phyloP scores from a whole-genome alignment of 2,329 filamentous ascomycete species.

The Sporothrix brasiliensis region DNA sequence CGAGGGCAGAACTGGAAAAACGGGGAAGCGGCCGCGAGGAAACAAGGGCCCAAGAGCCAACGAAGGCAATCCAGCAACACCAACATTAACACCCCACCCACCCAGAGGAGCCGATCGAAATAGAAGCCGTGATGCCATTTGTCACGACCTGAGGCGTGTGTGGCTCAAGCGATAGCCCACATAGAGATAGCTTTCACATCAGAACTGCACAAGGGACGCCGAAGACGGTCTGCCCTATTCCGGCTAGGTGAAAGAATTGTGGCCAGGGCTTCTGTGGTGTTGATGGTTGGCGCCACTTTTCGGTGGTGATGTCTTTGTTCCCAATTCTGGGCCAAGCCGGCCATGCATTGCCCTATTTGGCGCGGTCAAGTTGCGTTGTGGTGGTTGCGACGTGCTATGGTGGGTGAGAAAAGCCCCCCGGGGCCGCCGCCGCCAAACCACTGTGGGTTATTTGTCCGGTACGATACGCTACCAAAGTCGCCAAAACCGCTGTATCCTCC shows the following conservation, averaged over 20 bases:
- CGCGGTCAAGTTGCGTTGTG: conserved; percentile 6
- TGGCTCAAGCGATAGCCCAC: no score
- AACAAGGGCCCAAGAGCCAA: not conserved
- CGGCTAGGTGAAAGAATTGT: not conserved
- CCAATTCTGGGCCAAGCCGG: not conserved
- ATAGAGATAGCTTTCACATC: not conserved
- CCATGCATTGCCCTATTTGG: not conserved
- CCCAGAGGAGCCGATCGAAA: conserved; percentile 24
- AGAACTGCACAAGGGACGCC: not conserved
- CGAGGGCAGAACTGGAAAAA: not conserved
- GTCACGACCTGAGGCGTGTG: no score
- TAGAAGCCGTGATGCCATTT: not conserved
- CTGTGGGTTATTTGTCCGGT: not conserved
- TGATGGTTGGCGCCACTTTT: not conserved
- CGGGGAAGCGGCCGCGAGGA: not conserved
- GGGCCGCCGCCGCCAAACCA: conserved; percentile 5
- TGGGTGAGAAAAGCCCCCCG: not conserved
- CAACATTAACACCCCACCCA: not conserved
- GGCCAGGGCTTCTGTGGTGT: not conserved
- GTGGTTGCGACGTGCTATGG: not conserved
- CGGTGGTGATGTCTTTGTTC: conserved; percentile 11
- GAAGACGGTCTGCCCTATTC: not conserved
- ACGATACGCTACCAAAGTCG: not conserved
- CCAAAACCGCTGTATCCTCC: not conserved
- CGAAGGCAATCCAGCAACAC: not conserved